Evolutionary conservation across 805 yeast genomes (phyloP).

Genomic region (Blastobotrys peoriensis): DNA sequence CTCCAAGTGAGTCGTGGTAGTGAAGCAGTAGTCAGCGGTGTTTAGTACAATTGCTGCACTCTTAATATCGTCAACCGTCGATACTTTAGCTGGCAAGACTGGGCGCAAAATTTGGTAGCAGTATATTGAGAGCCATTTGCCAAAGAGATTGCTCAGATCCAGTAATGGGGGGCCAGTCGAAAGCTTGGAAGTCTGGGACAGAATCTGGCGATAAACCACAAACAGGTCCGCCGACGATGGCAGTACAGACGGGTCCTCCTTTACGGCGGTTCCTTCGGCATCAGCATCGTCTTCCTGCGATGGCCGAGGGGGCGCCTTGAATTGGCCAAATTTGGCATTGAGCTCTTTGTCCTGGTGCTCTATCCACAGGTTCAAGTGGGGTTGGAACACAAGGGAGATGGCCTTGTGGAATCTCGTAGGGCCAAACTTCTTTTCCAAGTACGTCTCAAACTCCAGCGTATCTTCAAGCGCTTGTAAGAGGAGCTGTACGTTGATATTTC

Average conservation of each 20-base stretch:
- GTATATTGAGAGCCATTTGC: conserved; percentile 59
- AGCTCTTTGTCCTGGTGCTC: conserved; percentile 69
- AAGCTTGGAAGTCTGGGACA: conserved; percentile 62
- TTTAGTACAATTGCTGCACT: conserved; percentile 69
- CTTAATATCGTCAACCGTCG: conserved; percentile 53
- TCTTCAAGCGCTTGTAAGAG: conserved; percentile 65
- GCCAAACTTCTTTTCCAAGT: conserved; percentile 53
- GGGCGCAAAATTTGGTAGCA: conserved; percentile 45
- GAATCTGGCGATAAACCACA: conserved; percentile 62
- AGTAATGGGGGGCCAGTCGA: conserved; percentile 39
- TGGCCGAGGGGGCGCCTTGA: conserved; percentile 37
- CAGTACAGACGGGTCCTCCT: conserved; percentile 50
- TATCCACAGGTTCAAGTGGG: conserved; percentile 80
- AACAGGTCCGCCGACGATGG: conserved; percentile 86
- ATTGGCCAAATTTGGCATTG: conserved; percentile 56
- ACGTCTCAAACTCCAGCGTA: conserved; percentile 79
- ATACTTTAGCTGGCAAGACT: conserved; percentile 40
- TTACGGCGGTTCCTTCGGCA: conserved; percentile 42
- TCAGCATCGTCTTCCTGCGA: conserved; percentile 36
- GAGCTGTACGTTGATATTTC: conserved; percentile 50
- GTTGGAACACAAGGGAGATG: conserved; percentile 71
- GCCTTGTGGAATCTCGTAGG: conserved; percentile 33
- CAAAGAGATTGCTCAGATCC: conserved; percentile 54
- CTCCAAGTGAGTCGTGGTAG: conserved; percentile 71
- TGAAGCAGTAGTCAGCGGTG: conserved; percentile 84